Base-by-base conservation (phyloP, 169 alveolate genomes). In the Cryptosporidium sp. region DNA sequence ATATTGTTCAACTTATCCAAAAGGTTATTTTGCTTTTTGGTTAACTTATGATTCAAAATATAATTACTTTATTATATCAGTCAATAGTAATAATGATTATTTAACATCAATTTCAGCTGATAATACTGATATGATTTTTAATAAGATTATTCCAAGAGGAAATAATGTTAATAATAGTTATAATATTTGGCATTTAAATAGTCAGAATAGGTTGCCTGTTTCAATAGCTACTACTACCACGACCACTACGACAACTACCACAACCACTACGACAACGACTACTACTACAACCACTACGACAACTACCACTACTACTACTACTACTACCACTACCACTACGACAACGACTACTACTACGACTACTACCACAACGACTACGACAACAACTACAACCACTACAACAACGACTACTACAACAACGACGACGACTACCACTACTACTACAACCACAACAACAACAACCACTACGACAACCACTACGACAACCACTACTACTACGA, bases 401-500 rank as follows among this genome's bases (percentile, higher is more conserved):
- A 29, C 33, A 0, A 31, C 35, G 3, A 31, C 35, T 0, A 31
- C 35, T 1, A 31, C 35, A 0, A 31, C 35, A 31, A 31, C 35
- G 0, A 31, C 33, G 0, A 31, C 33, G 0, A 31, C 33, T 0
- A 31, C 35, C 0, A 31, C 35, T 0, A 31, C 35, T 2, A 31
- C 35, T 0, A 1, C 35, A 3, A 31, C 35, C 0, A 31, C 35
- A 1, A 31, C 35, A 0, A 31, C 35, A 0, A 31, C 35, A 2
- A 31, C 35, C 0, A 31, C 35, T 0, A 31, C 35, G 0, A 31
- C 35, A 0, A 31, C 35, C 0, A 31, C 33, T 2, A 72, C 42
- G 0, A 39, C 85, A 0, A 67, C 93, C 0, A 91, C 91, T 35
- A 9, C 53, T n/a, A 91, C 91, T 1, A 91, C 94, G 37, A 45